Evolutionary conservation across 441 rosid genomes (phyloP).

Genomic region (Gossypium laxum): DNA sequence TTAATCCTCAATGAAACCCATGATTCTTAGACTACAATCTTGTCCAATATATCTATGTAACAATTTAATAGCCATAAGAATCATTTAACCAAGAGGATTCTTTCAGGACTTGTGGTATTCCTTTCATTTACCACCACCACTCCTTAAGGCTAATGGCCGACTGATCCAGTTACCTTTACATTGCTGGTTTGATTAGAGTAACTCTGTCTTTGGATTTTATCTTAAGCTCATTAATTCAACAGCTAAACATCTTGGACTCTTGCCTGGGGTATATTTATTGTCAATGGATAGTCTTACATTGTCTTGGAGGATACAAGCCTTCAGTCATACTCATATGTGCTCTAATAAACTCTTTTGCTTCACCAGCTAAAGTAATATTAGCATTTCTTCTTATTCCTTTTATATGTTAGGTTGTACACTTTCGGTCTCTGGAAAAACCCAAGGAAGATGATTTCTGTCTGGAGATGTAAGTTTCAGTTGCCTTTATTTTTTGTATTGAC

Average conservation of each 20-base stretch:
- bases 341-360: background rate
- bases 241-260: background rate
- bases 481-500: background rate
- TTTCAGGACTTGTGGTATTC: background rate
- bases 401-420: slow-evolving; percentile 35
- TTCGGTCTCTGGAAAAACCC: slow-evolving; percentile 43
- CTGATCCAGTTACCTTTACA: background rate
- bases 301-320: background rate
- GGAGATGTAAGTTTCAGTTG: slow-evolving; percentile 36
- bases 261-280: background rate
- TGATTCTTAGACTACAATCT: background rate
- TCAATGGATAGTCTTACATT: background rate
- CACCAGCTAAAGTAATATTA: background rate
- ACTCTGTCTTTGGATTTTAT: background rate
- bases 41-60: background rate
- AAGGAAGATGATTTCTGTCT: slow-evolving; percentile 49
- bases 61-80: background rate
- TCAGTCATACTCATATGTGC: background rate
- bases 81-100: background rate
- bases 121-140: background rate
- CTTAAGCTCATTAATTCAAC: background rate
- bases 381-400: background rate
- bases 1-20: background rate
- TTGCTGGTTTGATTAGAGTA: background rate
- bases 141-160: background rate